These are phyloP conservation scores for Salix suchowensis DNA, from an alignment of 345 rosid species.

Conservation along the genomic window DNA sequence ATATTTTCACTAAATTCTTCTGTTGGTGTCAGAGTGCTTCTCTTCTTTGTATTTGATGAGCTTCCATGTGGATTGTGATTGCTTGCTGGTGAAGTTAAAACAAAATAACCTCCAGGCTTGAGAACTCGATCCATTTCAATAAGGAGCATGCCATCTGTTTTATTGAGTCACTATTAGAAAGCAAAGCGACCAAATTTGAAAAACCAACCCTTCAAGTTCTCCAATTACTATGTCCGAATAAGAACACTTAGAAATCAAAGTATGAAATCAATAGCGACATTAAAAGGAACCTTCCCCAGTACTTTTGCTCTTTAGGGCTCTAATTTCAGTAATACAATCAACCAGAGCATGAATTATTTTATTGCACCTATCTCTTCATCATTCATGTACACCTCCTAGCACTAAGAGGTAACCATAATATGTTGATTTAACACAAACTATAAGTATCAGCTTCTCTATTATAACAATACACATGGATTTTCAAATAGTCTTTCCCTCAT, in stretches of 20 bases:
- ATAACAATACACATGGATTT: neutral
- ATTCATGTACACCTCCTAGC: neutral
- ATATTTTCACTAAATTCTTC: constrained; percentile 65
- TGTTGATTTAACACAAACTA: neutral
- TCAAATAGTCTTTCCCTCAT: neutral
- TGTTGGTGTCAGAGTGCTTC: constrained; percentile 46
- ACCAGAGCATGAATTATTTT: neutral
- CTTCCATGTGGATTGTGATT: constrained; percentile 56
- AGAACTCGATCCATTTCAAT: constrained; percentile 90
- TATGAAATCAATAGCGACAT: neutral
- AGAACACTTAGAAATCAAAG: neutral
- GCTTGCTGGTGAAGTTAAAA: constrained; percentile 68
- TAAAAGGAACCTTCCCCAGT: neutral
- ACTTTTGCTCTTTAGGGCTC: neutral
- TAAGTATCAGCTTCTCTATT: neutral
- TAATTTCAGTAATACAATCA: neutral
- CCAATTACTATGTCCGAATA: neutral
- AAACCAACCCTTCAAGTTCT: constrained; percentile 1
- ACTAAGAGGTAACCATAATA: neutral
- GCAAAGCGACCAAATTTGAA: constrained; percentile 1
- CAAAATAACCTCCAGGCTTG: constrained; percentile 96
- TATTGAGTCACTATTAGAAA: constrained; percentile 20
- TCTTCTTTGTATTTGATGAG: constrained; percentile 43
- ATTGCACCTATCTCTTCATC: neutral
- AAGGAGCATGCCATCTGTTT: constrained; percentile 80